Evolutionary conservation across 2,329 filamentous ascomycete species (phyloP), one percentile per base, ranked within the genome.

Genomic region (Neonectria faginata): DNA sequence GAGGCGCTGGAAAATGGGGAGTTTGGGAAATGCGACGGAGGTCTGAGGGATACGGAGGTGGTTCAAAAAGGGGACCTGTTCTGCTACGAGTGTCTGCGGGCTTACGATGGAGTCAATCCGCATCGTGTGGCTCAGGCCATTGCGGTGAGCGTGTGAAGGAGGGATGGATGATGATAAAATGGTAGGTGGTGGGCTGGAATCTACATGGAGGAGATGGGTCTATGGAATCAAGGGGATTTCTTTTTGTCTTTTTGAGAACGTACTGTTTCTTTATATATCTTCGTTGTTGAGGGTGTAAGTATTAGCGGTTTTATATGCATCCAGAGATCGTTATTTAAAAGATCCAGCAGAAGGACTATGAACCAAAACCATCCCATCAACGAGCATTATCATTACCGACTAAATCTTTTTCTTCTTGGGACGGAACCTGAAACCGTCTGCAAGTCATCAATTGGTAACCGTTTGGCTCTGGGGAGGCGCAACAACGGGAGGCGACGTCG

Each of bases 391-490:
- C 48, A 51, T 51, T 51, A 51, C 9, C 4, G 14, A 20, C n/a
- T 33, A 31, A 8, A 20, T 12, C 18, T 31, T 22, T n/a, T 44
- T 29, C 10, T 8, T 6, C 22, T 11, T 55, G 14, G 18, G 22
- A 4, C 9, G 27, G 18, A 52, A 36, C 18, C 31, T 25, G 14
- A 7, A 18, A 10, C 12, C 18, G 9, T 12, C 12, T 33, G 8
- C 5, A n/a, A n/a, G 33, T n/a, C n/a, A 29, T 52, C 39, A 22
- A 18, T 29, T 31, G 4, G 3, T 11, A 44, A 25, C 22, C 1
- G 41, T 47, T n/a, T 57, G 47, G 39, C 47, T 51, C n/a, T 62
- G 53, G 16, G 41, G 14, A 22, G 52, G 20, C 14, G 14, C n/a
- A 22, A 62, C 33, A 12, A 39, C 39, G 20, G 47, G 11, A 52